phyloP scores from a whole-genome alignment of 345 rosid genomes.

The Acer yangbiense region DNA sequence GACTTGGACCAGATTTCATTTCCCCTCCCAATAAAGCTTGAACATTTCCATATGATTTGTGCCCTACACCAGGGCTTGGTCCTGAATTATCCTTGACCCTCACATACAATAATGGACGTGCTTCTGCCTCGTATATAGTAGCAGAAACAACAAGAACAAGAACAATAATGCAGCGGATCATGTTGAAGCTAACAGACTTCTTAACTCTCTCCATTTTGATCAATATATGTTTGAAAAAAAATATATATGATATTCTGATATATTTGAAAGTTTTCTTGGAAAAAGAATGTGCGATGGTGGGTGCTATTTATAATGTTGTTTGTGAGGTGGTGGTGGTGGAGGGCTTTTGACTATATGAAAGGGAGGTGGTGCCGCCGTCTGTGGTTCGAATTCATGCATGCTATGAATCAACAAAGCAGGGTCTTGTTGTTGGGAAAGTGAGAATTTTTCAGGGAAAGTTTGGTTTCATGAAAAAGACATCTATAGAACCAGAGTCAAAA shows the following conservation, averaged over 20 bases:
- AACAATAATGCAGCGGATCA: conserved; percentile 1
- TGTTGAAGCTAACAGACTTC: conserved; percentile 1
- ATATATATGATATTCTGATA: too few species aligned
- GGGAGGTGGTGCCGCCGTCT: conserved; percentile 29
- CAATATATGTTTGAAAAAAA: not conserved
- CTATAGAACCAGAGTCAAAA: not conserved
- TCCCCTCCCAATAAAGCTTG: not conserved
- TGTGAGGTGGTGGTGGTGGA: not conserved
- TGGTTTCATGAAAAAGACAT: conserved; percentile 10
- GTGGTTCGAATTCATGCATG: not conserved
- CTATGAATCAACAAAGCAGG: conserved; percentile 14
- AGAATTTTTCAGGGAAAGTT: not conserved
- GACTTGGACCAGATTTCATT: conserved; percentile 46
- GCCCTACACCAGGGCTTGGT: conserved; percentile 44
- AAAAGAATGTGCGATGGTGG: not conserved
- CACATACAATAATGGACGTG: conserved; percentile 23
- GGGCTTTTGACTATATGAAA: not conserved
- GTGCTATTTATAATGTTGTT: conserved; percentile 23
- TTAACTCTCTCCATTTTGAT: conserved; percentile 20
- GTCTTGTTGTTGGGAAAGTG: conserved; percentile 14
- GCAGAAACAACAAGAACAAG: conserved; percentile 26
- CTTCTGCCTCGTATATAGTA: conserved; percentile 20
- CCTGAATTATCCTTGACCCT: conserved; percentile 35
- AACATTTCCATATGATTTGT: not conserved
- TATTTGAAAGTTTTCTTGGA: not conserved